Evolutionary conservation across 2,329 filamentous ascomycete species (phyloP).

Genomic region (Rhynchosporium agropyri): DNA sequence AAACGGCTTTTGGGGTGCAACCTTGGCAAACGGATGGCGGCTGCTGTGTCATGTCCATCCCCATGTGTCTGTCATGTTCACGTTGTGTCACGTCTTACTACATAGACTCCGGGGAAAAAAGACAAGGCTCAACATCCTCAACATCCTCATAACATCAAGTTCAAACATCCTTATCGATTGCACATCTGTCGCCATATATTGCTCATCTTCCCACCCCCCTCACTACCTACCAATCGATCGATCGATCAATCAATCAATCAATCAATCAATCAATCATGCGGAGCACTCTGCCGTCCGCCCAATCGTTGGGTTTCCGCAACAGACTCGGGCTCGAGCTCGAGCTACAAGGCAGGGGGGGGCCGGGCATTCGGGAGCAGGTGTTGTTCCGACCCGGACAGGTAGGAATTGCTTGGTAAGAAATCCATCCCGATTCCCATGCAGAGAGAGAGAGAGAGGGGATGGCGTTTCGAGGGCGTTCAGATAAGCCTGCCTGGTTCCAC

Average conservation of each 20-base stretch:
- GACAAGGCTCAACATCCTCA: background rate
- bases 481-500: background rate
- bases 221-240: too few relatives aligned
- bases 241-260: too few relatives aligned
- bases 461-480: background rate
- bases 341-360: background rate
- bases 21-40: constrained; percentile 1
- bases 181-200: constrained; percentile 5
- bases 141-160: too few relatives aligned
- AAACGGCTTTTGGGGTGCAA: background rate
- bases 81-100: background rate
- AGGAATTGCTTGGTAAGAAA: constrained; percentile 20
- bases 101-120: background rate
- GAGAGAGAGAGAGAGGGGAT: background rate
- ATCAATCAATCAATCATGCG: too few relatives aligned
- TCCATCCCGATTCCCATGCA: constrained; percentile 2
- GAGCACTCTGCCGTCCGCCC: too few relatives aligned
- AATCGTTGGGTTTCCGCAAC: too few relatives aligned
- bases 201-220: background rate
- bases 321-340: background rate
- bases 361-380: background rate
- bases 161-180: background rate
- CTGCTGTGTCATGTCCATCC: background rate
- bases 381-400: too few relatives aligned
- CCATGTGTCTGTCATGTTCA: background rate